Evolutionary conservation across 192 early-diverging fungal genomes (phyloP), one percentile per base, ranked within the genome.

Genomic region (Podila epicladia): DNA sequence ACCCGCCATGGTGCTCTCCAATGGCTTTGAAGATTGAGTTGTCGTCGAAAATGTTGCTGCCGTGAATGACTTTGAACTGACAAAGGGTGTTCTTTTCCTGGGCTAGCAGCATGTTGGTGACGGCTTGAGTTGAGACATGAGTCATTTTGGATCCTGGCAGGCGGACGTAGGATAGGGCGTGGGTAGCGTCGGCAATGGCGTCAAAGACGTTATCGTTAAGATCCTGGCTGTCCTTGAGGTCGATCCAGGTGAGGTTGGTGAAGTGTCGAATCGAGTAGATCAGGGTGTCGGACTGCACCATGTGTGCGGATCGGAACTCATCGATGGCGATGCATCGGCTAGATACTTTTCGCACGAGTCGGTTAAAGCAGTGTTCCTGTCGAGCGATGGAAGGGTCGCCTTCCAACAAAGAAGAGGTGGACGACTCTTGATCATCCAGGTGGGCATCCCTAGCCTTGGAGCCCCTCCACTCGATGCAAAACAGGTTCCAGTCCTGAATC

Each of bases 281-380:
- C 9, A 73, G 45, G 6, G 77, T 80, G 12, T 41, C 57, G n/a
- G 65, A n/a, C 9, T 69, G 66, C 19, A 80, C 33, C 71, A 73
- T 67, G 32, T 57, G 29, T 2, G 71, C 64, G 2, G 77, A 72
- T 24, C 55, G 62, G 26, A 73, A 73, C 11, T 69, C 77, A 6
- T 80, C 77, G n/a, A 73, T 66, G 12, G 48, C 67, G 4, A 3
- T 49, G 41, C 71, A 80, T 35, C 77, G 65, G 24, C 55, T 65
- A 7, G 77, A 53, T 0, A 80, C 60, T 11, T 73, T 80, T 17
- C 77, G 71, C 19, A 80, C 51, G 2, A 80, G 32, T 0, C 71
- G 77, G 12, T 80, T 80, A 51, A 80, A 80, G 67, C 77, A 65
- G 33, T 73, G 71, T 26, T 72, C 71, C 28, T 73, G 71, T 11